Evolutionary conservation across 2,329 filamentous ascomycete genomes (phyloP).

Genomic region (Epichloe gansuensis): DNA sequence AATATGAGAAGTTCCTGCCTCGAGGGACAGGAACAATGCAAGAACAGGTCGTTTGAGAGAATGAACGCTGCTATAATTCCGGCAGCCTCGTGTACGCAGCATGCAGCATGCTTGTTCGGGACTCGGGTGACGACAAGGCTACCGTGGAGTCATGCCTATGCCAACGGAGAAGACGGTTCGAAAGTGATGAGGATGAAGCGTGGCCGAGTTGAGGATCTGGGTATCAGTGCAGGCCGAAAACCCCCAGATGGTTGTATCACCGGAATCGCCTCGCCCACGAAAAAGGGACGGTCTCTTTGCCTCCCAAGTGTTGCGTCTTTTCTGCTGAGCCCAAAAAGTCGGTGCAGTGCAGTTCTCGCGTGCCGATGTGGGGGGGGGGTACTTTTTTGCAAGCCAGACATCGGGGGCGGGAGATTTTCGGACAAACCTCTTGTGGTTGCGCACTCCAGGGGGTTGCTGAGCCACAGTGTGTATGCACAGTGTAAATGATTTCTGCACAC

Average conservation of each 20-base stretch:
- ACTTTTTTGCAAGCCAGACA: conserved; percentile 3
- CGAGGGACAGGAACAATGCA: conserved; percentile 7
- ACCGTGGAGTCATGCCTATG: conserved; percentile 28
- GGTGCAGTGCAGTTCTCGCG: conserved; percentile 20
- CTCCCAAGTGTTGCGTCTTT: conserved; percentile 22
- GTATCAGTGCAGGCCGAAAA: neutral
- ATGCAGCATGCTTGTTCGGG: conserved; percentile 29
- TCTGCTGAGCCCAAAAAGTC: conserved; percentile 26
- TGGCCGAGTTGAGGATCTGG: conserved; percentile 2
- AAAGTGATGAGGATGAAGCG: no score
- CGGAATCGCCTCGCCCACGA: neutral
- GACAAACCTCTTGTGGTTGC: conserved; percentile 8
- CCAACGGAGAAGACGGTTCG: conserved; percentile 7
- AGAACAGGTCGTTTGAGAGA: conserved; percentile 7
- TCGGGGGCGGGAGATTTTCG: conserved; percentile 18
- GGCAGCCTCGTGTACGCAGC: conserved; percentile 28
- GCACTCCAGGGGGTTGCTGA: neutral
- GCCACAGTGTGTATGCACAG: neutral
- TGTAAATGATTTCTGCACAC: neutral
- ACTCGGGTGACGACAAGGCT: conserved; percentile 22
- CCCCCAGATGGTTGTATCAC: neutral
- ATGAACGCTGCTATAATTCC: conserved; percentile 29
- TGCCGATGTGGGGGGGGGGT: conserved; percentile 26
- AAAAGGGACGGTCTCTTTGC: neutral
- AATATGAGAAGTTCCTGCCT: neutral